Conservation (phyloP, 1,284 basidiomycete species). For the Tremellales sp. region DNA sequence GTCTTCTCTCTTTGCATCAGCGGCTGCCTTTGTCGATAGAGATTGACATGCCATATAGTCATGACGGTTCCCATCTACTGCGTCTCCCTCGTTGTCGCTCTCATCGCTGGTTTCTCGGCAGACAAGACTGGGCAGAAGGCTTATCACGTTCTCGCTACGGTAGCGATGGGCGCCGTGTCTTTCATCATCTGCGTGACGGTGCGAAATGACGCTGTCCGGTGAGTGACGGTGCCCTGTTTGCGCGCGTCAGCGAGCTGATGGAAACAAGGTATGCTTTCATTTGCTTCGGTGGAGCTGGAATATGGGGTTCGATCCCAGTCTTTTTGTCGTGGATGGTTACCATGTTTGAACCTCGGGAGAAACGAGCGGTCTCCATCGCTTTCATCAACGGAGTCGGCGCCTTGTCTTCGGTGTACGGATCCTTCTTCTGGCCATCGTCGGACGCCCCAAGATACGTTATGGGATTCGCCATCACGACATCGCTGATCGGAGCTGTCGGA, state of each 20-base stretch:
- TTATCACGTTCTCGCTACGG: constrained; percentile 34
- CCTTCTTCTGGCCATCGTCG: constrained; percentile 44
- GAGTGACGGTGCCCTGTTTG: no score
- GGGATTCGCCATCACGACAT: constrained; percentile 43
- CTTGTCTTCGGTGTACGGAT: constrained; percentile 42
- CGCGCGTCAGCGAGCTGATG: no score
- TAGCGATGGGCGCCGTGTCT: constrained; percentile 23
- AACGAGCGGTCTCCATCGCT: constrained; percentile 44
- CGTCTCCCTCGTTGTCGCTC: constrained; percentile 42
- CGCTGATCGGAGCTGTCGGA: constrained; percentile 31
- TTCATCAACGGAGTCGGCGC: constrained; percentile 45
- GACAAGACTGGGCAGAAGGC: constrained; percentile 45
- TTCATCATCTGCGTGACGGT: constrained; percentile 43
- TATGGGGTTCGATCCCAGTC: constrained; percentile 44
- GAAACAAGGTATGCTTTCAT: constrained; percentile 48
- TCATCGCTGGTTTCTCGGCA: constrained; percentile 37
- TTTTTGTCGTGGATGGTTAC: constrained; percentile 45
- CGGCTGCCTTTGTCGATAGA: neutral
- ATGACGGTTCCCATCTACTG: constrained; percentile 51
- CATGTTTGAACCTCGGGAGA: constrained; percentile 44
- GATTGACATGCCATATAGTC: constrained; percentile 10
- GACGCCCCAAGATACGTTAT: constrained; percentile 36
- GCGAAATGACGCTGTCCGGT: constrained; percentile 34
- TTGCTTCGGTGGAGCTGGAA: constrained; percentile 44
- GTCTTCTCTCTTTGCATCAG: constrained; percentile 6